Conservation (phyloP, 768 basidiomycete species). For the Termitomyces sp. region DNA sequence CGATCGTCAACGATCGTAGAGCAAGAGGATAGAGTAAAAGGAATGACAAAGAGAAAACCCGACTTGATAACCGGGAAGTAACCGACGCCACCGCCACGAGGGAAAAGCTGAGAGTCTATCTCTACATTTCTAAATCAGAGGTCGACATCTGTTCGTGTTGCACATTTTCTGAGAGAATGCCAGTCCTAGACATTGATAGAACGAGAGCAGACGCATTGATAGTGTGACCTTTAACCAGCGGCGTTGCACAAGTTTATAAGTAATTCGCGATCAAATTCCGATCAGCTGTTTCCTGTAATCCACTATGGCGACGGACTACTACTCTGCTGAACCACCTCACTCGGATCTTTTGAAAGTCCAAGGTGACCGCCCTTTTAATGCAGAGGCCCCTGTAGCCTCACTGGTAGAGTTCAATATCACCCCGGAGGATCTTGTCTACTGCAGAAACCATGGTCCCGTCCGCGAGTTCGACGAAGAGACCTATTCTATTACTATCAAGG, state of each 20-base stretch:
- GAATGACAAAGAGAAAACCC: no score
- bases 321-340: constrained; percentile 41
- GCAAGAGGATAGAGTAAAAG: no score
- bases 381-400: constrained; percentile 52
- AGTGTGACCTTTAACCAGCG: not conserved
- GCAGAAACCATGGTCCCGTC: constrained; percentile 66
- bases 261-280: constrained; percentile 8
- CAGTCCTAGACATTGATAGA: constrained; percentile 34
- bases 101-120: no score
- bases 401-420: constrained; percentile 57
- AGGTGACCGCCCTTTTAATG: constrained; percentile 55
- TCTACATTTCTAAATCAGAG: constrained; percentile 49
- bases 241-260: not conserved
- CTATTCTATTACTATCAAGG: constrained; percentile 35
- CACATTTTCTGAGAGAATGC: constrained; percentile 40
- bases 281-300: constrained; percentile 6
- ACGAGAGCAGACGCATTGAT: constrained; percentile 36
- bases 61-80: no score
- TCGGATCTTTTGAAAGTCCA: constrained; percentile 42
- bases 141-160: constrained; percentile 52
- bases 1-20: no score
- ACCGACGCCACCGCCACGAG: no score
- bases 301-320: constrained; percentile 46
- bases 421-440: constrained; percentile 60
- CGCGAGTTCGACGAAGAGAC: constrained; percentile 41